A percentile compares a stretch with the other conserved stretches of the same genome.
Conservation (phyloP, 2,329 filamentous ascomycete genomes). For the Raffaelea albimanens region DNA sequence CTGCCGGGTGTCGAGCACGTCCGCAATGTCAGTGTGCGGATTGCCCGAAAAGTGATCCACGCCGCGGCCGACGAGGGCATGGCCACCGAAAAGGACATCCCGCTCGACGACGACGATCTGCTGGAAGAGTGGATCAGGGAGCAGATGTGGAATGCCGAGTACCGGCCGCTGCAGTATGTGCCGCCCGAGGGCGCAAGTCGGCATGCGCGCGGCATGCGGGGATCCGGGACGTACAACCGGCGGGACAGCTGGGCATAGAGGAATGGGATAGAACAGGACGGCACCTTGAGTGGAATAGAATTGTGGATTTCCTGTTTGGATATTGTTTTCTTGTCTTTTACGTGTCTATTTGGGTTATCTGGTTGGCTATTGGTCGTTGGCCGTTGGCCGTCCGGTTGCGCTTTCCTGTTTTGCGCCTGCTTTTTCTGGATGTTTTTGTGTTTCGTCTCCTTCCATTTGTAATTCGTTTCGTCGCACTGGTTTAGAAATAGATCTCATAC, state of each 20-base stretch:
- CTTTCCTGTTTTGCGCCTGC: too few relatives aligned
- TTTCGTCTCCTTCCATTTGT: too few relatives aligned
- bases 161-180: conserved; percentile 54
- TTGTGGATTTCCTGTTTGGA: too few relatives aligned
- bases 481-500: too few relatives aligned
- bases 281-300: too few relatives aligned
- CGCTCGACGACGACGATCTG: conserved; percentile 40
- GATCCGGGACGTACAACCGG: conserved; percentile 1
- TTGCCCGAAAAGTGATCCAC: conserved; percentile 66
- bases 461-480: too few relatives aligned
- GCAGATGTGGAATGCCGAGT: conserved; percentile 73
- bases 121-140: conserved; percentile 63
- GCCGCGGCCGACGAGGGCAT: conserved; percentile 61
- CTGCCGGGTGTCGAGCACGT: conserved; percentile 70
- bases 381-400: too few relatives aligned
- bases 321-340: too few relatives aligned
- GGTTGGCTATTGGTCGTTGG: too few relatives aligned
- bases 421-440: too few relatives aligned
- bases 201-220: conserved; percentile 40
- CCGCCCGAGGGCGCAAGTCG: conserved; percentile 39
- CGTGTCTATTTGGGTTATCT: too few relatives aligned
- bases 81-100: conserved; percentile 56
- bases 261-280: background rate
- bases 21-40: conserved; percentile 64
- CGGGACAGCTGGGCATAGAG: conserved; percentile 6